Percentiles rank a stretch among this genome's conserved stretches.
phyloP scores from a whole-genome alignment of 1,284 basidiomycete genomes.

The Apiotrichum gamsii region DNA sequence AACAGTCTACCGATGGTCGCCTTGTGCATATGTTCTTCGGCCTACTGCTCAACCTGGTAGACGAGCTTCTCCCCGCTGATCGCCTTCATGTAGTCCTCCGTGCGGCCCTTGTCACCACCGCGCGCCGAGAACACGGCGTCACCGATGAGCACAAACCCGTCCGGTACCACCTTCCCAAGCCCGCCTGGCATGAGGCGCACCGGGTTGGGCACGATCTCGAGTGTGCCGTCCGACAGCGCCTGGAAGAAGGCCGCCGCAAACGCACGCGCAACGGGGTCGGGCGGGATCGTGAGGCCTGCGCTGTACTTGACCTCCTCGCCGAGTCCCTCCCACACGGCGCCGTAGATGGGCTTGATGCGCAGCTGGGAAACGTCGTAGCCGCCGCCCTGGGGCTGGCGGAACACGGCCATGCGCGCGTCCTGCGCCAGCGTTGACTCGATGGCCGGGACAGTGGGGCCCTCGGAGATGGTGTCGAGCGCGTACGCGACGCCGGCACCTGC shows the following conservation, averaged over 20 bases:
- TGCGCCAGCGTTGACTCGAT: not conserved
- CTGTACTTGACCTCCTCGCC: conserved; percentile 3
- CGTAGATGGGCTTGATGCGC: conserved; percentile 3
- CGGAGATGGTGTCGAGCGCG: conserved; percentile 8
- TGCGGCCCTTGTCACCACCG: not conserved
- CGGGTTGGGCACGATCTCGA: conserved; percentile 8
- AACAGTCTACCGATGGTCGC: too few species aligned
- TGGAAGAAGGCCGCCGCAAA: conserved; percentile 5
- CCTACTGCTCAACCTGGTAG: not conserved
- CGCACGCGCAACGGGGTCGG: not conserved
- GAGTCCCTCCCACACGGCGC: conserved; percentile 14
- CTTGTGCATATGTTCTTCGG: too few species aligned
- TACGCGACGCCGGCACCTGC: not conserved
- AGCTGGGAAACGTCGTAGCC: not conserved
- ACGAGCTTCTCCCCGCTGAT: conserved; percentile 11
- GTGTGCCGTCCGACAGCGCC: not conserved
- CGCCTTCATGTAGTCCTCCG: conserved; percentile 4
- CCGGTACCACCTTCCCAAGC: conserved; percentile 2
- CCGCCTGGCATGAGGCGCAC: conserved; percentile 7
- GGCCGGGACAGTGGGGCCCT: conserved; percentile 2
- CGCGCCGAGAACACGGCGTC: not conserved
- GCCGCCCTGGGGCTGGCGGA: not conserved
- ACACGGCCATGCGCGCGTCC: not conserved
- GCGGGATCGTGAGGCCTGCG: not conserved
- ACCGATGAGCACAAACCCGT: conserved; percentile 9